phyloP scores from a whole-genome alignment of 257 asterid species.

The Ilex aquifolium region DNA sequence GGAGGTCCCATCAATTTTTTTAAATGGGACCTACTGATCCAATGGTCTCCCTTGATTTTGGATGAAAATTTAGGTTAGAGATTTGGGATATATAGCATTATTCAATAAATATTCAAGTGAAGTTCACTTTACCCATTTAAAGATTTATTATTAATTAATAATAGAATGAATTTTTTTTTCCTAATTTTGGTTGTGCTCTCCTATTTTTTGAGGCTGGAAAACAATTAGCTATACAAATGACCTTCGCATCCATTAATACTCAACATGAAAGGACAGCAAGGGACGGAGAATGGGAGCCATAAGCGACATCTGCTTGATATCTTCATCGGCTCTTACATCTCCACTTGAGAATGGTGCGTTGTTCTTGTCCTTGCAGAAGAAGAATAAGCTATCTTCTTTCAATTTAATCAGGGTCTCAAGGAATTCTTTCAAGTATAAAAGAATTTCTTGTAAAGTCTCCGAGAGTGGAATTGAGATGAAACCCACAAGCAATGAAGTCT shows the following conservation, averaged over 20 bases:
- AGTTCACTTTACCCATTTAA: too few relatives aligned
- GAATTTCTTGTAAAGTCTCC: conserved; percentile 38
- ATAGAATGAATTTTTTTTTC: too few relatives aligned
- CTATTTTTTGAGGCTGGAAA: too few relatives aligned
- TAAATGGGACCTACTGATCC: too few relatives aligned
- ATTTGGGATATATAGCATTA: too few relatives aligned
- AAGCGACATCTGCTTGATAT: conserved; percentile 10
- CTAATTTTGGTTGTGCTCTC: too few relatives aligned
- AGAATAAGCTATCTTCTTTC: background rate
- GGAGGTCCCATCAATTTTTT: too few relatives aligned
- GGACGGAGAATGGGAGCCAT: conserved; percentile 31
- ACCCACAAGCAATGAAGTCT: conserved; percentile 13
- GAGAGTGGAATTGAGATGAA: conserved; percentile 31
- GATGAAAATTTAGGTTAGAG: too few relatives aligned
- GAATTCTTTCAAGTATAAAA: conserved; percentile 18
- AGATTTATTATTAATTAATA: too few relatives aligned
- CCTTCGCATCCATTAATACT: background rate
- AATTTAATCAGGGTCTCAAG: conserved; percentile 13
- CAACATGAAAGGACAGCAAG: background rate
- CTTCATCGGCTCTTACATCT: conserved; percentile 18
- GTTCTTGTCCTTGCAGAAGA: conserved; percentile 20
- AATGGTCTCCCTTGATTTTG: too few relatives aligned
- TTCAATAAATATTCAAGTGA: too few relatives aligned
- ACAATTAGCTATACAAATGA: too few relatives aligned
- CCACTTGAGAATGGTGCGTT: conserved; percentile 16